Evolutionary conservation across 1,139 yeast genomes (phyloP).

Genomic region (Hemisphaericaspora subhashii): DNA sequence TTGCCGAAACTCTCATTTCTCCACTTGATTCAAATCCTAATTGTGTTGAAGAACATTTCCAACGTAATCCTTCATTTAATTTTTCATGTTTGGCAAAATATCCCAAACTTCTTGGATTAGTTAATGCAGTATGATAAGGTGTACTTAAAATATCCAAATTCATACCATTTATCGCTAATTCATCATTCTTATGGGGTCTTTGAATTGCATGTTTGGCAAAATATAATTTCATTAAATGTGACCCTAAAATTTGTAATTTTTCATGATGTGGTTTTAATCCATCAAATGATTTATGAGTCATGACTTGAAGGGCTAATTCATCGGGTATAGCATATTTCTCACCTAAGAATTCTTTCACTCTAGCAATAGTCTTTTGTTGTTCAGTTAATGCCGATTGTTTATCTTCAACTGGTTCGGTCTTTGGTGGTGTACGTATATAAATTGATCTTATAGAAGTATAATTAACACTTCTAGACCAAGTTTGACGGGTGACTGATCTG

Average conservation of each 20-base stretch:
- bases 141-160: slow-evolving; percentile 69
- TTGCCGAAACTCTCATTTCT: slow-evolving; percentile 59
- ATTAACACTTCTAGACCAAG: background rate
- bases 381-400: too few relatives aligned
- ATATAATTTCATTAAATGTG: slow-evolving; percentile 63
- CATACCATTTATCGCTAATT: slow-evolving; percentile 49
- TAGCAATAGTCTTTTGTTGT: slow-evolving; percentile 60
- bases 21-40: slow-evolving; percentile 55
- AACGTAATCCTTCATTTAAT: slow-evolving; percentile 62
- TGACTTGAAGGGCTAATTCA: slow-evolving; percentile 66
- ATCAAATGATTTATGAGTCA: slow-evolving; percentile 92
- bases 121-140: slow-evolving; percentile 48
- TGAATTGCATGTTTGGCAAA: slow-evolving; percentile 54
- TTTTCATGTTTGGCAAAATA: slow-evolving; percentile 50
- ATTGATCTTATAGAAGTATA: slow-evolving; percentile 18
- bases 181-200: slow-evolving; percentile 21
- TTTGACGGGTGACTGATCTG: slow-evolving; percentile 2
- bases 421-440: slow-evolving; percentile 62
- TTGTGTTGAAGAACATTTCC: slow-evolving; percentile 63
- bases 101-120: slow-evolving; percentile 52
- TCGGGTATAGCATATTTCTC: slow-evolving; percentile 48
- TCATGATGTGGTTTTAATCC: slow-evolving; percentile 89
- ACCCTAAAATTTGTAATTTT: slow-evolving; percentile 76
- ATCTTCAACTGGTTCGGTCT: too few relatives aligned
- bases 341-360: slow-evolving; percentile 48